These are phyloP conservation scores for Phytophthora macrochlamydospora DNA, from an alignment of 352 stramenopile genomes.

Conservation along the genomic window DNA sequence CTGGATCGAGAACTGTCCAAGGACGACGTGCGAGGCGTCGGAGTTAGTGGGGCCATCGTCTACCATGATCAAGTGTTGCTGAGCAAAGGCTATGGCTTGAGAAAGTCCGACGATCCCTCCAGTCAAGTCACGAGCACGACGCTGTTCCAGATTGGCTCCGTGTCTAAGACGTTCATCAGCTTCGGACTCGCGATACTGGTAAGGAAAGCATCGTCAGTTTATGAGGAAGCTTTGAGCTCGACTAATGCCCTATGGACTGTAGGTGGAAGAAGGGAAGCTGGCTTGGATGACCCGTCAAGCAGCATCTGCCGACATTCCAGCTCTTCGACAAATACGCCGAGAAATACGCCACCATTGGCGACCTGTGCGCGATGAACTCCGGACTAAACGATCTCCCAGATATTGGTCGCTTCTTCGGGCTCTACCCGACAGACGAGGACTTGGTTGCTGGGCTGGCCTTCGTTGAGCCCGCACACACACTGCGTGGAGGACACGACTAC, in stretches of 20 bases:
- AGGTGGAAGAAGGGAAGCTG: constrained; percentile 61
- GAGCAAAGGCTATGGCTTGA: constrained; percentile 43
- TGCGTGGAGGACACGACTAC: constrained; percentile 62
- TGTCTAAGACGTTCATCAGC: constrained; percentile 70
- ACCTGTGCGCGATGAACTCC: constrained; percentile 71
- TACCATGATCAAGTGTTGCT: constrained; percentile 54
- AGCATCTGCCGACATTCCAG: constrained; percentile 51
- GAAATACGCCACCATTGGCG: constrained; percentile 50
- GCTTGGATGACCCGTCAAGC: constrained; percentile 61
- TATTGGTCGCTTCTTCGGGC: constrained; percentile 33
- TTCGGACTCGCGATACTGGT: constrained; percentile 50
- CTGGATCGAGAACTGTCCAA: constrained; percentile 48
- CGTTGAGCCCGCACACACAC: constrained; percentile 43
- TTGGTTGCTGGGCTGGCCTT: constrained; percentile 41
- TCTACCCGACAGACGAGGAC: constrained; percentile 43
- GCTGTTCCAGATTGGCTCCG: constrained; percentile 75
- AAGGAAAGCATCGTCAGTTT: neutral
- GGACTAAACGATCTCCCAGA: constrained; percentile 37
- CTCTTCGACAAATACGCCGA: constrained; percentile 70
- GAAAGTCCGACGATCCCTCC: constrained; percentile 30
- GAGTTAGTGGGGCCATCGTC: constrained; percentile 49
- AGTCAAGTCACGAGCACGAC: constrained; percentile 44
- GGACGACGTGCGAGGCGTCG: constrained; percentile 40
- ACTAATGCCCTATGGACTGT: neutral
- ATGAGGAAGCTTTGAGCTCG: too few relatives aligned